Conservation (phyloP, 1,139 yeast genomes). For the Diutina mesorugosa region DNA sequence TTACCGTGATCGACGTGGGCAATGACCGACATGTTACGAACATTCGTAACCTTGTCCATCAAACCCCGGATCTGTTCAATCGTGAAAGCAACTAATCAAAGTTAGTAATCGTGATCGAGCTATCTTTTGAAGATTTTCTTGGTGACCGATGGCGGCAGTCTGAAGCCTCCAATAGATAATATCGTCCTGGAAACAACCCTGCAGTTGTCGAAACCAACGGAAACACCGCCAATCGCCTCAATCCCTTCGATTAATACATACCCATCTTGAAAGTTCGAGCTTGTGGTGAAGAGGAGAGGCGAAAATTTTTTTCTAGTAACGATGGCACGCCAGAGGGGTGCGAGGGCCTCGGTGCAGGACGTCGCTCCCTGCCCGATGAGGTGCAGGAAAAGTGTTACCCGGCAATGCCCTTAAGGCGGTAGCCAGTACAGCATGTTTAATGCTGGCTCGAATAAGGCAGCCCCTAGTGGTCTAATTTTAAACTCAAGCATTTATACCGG, state of each 20-base stretch:
- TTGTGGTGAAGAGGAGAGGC: not conserved
- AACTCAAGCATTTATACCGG: not conserved
- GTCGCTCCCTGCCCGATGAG: not conserved
- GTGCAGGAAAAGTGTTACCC: constrained; percentile 2
- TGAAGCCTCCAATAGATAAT: no score
- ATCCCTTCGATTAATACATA: not conserved
- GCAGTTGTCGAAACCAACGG: not conserved
- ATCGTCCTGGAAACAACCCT: not conserved
- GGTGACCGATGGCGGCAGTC: not conserved
- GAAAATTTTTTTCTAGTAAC: not conserved
- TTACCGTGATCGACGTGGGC: constrained; percentile 99
- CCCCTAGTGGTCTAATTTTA: no score
- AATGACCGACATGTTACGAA: constrained; percentile 99
- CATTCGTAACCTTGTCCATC: constrained; percentile 99
- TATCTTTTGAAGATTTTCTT: constrained; percentile 44
- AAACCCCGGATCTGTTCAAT: constrained; percentile 94
- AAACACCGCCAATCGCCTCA: not conserved
- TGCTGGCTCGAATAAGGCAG: no score
- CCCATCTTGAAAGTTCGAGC: constrained; percentile 2
- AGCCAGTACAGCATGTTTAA: not conserved
- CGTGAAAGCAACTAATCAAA: constrained; percentile 48
- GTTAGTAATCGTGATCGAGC: constrained; percentile 37
- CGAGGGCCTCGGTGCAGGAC: not conserved
- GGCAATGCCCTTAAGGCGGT: not conserved
- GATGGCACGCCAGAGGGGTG: not conserved